phyloP scores from a whole-genome alignment of 768 basidiomycete genomes.

The Suillus subluteus region DNA sequence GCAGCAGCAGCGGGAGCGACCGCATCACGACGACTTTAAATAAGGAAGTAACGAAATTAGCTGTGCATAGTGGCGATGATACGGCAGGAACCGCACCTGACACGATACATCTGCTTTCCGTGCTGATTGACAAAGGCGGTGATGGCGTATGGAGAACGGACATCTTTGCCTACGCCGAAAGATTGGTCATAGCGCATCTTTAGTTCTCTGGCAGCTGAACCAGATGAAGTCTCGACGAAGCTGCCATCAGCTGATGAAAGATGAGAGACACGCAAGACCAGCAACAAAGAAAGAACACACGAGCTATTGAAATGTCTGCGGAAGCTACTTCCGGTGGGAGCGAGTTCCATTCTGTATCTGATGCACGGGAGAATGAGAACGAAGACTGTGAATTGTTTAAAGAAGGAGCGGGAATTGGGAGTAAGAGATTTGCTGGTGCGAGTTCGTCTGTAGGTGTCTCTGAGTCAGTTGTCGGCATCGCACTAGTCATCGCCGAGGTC shows the following conservation, averaged over 20 bases:
- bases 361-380: constrained; percentile 49
- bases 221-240: constrained; percentile 82
- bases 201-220: constrained; percentile 72
- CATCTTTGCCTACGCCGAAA: constrained; percentile 64
- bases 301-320: constrained; percentile 62
- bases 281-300: constrained; percentile 43
- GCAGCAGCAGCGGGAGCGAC: constrained; percentile 60
- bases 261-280: background rate
- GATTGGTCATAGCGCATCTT: constrained; percentile 76
- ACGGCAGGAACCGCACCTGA: constrained; percentile 51
- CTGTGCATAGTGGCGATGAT: background rate
- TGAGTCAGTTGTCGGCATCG: constrained; percentile 1
- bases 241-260: constrained; percentile 62
- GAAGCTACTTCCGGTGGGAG: constrained; percentile 53
- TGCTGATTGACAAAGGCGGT: constrained; percentile 84
- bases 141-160: constrained; percentile 79
- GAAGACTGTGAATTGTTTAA: constrained; percentile 44
- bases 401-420: constrained; percentile 45
- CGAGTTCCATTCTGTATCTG: constrained; percentile 42
- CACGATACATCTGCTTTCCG: constrained; percentile 75
- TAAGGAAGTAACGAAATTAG: background rate
- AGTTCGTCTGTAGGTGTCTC: background rate
- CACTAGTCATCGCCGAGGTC: background rate
- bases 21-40: constrained; percentile 57
- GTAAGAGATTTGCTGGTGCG: constrained; percentile 37